Conservation (phyloP, 208 protist species). For the Leishmania lainsoni region DNA sequence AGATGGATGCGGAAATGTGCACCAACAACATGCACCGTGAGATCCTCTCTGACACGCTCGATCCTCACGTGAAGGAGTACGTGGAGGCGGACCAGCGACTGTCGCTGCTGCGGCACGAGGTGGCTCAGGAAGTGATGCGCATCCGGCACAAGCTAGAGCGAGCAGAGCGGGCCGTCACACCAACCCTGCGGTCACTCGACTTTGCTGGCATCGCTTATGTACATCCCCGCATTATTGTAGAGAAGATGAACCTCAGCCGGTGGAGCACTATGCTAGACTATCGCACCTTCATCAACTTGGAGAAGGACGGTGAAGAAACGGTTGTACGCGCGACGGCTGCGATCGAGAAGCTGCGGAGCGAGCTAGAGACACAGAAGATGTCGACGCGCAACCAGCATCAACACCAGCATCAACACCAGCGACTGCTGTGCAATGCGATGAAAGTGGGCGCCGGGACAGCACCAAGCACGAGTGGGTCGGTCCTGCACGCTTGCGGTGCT, state of each 20-base stretch:
- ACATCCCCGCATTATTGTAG: slow-evolving; percentile 78
- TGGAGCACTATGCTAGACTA: slow-evolving; percentile 85
- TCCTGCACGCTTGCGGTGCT: not conserved
- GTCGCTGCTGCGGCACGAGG: slow-evolving; percentile 52
- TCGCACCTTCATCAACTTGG: slow-evolving; percentile 27
- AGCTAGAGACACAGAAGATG: slow-evolving; percentile 28
- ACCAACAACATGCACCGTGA: slow-evolving; percentile 78
- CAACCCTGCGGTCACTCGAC: slow-evolving; percentile 72
- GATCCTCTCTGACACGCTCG: slow-evolving; percentile 65
- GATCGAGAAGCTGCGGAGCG: slow-evolving; percentile 21
- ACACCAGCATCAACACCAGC: slow-evolving; percentile 12
- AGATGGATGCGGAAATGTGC: slow-evolving; percentile 78
- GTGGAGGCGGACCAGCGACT: slow-evolving; percentile 70
- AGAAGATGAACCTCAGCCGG: slow-evolving; percentile 83
- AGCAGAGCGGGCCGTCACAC: slow-evolving; percentile 69
- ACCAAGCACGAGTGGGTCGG: not conserved
- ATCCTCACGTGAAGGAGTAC: slow-evolving; percentile 78
- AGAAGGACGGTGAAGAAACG: slow-evolving; percentile 4
- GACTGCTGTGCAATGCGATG: slow-evolving; percentile 8
- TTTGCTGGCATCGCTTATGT: slow-evolving; percentile 71
- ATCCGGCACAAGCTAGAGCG: slow-evolving; percentile 68
- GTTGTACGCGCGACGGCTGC: slow-evolving; percentile 20
- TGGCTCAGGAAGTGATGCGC: slow-evolving; percentile 69
- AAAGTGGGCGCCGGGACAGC: slow-evolving; percentile 1
- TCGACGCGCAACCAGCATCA: slow-evolving; percentile 15